Base-by-base conservation (phyloP, 352 stramenopile species). In the Pythium aphanidermatum region DNA sequence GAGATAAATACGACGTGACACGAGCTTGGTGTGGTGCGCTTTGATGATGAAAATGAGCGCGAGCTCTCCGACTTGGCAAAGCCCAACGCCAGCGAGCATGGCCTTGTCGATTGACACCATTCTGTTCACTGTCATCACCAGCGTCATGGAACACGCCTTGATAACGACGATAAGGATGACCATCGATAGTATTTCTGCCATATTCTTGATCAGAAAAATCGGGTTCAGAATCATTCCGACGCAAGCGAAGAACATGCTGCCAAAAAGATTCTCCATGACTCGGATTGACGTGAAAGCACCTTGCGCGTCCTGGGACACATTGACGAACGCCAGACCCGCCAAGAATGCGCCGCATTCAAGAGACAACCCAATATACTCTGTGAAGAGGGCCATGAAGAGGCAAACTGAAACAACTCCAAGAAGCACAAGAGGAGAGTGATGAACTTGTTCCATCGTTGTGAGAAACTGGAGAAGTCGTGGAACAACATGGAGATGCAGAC, bases 41-140 rank as follows among this genome's bases (percentile, higher is more conserved):
- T 94, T 94, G 71, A 92, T 94, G 73, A 94, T 94, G 49, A 94
- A 94, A 57, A 94, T 92, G 20, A 94, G 68, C 27, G 82, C 77
- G 12, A 94, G 57, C 43, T 94, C 82, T 12, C 82, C 82, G 44
- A 94, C 86, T 33, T 94, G 82, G 31, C 77, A 94, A 12, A 94
- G 55, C 14, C 77, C 78, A 3, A 88, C 60, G 14, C 74, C 77
- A 20, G 79, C 82, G 20, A 83, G 69, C 25, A 94, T 36, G n/a
- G 82, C 75, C 25, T 86, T 85, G 24, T 78, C 61, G 31, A 86
- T 72, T 49, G 66, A 83, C 16, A 89, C 80, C 13, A 70, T 62
- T 3, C 26, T 31, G 41, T 90, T 87, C 33, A 89, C 84, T 4
- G 68, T 83, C 79, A 94, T 92, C 25, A 94, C 76, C 2, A 65